Conservation (phyloP, 352 stramenopile genomes). For the Pythium insidiosum region DNA sequence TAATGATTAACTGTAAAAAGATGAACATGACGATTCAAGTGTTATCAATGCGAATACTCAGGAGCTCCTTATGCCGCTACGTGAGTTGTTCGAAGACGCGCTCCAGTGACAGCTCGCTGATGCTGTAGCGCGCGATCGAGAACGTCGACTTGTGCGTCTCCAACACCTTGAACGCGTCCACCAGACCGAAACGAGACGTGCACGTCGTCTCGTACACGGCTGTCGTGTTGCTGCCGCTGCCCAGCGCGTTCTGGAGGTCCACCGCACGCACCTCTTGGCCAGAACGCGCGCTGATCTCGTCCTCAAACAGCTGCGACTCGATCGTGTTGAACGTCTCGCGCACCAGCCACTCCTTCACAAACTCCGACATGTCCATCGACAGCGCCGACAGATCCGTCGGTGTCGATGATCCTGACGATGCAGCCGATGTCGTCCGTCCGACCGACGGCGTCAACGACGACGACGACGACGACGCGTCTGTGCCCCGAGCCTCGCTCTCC, state of each 20-base stretch:
- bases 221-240: slow-evolving; percentile 46
- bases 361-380: slow-evolving; percentile 28
- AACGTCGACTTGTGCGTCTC: slow-evolving; percentile 69
- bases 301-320: slow-evolving; percentile 42
- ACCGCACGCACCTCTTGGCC: slow-evolving; percentile 36
- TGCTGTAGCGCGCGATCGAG: slow-evolving; percentile 82
- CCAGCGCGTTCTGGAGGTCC: slow-evolving; percentile 32
- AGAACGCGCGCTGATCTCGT: slow-evolving; percentile 31
- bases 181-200: slow-evolving; percentile 55
- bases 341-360: slow-evolving; percentile 73
- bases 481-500: too few species aligned
- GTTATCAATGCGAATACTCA: too few species aligned
- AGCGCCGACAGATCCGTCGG: neutral
- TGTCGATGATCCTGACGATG: neutral
- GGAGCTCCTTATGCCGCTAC: too few species aligned
- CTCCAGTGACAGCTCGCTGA: slow-evolving; percentile 90
- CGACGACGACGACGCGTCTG: too few species aligned
- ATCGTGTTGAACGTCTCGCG: slow-evolving; percentile 54
- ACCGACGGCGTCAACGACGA: too few species aligned
- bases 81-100: slow-evolving; percentile 92
- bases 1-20: too few species aligned
- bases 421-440: too few species aligned
- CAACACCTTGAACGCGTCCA: slow-evolving; percentile 69
- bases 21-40: too few species aligned
- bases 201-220: slow-evolving; percentile 64